Conservation (phyloP, 306 rosid genomes). For the Hippophae tibetana region DNA sequence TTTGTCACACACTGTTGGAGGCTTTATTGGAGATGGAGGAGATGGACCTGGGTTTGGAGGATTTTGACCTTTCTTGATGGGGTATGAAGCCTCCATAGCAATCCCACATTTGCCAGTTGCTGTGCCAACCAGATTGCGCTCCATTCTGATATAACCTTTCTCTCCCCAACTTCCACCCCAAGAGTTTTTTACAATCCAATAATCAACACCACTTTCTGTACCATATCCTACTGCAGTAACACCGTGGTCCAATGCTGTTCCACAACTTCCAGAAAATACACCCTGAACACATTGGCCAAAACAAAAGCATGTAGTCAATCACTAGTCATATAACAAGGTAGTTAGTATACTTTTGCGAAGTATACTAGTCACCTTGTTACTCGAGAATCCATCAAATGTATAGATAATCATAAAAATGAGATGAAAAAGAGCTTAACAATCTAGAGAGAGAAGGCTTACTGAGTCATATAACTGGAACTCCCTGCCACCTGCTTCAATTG, state of each 20-base stretch:
- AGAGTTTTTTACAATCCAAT: slow-evolving; percentile 79
- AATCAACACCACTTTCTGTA: slow-evolving; percentile 53
- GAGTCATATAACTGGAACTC: slow-evolving; percentile 70
- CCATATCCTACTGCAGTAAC: slow-evolving; percentile 78
- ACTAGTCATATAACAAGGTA: too few relatives aligned
- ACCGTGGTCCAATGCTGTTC: slow-evolving; percentile 69
- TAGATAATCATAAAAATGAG: background rate
- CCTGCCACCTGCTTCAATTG: slow-evolving; percentile 82
- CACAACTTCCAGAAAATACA: slow-evolving; percentile 65
- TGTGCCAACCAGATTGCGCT: slow-evolving; percentile 44
- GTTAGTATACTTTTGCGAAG: too few relatives aligned
- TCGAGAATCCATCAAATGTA: too few relatives aligned
- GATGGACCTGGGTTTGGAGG: slow-evolving; percentile 87
- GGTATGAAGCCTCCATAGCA: slow-evolving; percentile 64
- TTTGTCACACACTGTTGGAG: slow-evolving; percentile 68
- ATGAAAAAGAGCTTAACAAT: background rate
- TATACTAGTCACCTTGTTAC: too few relatives aligned
- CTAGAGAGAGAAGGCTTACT: slow-evolving; percentile 26
- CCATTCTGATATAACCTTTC: slow-evolving; percentile 60
- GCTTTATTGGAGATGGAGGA: slow-evolving; percentile 69
- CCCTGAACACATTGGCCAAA: slow-evolving; percentile 41
- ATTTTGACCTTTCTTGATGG: slow-evolving; percentile 54
- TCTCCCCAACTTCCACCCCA: slow-evolving; percentile 89
- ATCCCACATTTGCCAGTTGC: slow-evolving; percentile 60
- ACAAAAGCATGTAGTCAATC: background rate